Conservation (phyloP, 2,329 filamentous ascomycete species). For the Raffaelea arxii region DNA sequence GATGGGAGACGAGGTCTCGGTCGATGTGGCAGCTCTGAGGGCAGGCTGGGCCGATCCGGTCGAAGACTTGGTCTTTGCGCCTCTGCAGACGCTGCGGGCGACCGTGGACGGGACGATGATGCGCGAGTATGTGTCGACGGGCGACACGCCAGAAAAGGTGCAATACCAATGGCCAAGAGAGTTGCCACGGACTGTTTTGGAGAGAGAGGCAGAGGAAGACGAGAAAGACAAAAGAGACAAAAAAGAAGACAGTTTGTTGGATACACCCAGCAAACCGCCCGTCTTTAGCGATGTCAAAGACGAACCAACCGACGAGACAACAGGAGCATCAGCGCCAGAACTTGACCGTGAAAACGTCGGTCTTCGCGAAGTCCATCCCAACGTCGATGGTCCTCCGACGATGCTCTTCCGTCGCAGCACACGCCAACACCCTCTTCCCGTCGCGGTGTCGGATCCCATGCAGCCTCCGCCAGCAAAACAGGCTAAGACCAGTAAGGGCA, state of each 20-base stretch:
- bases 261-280: slow-evolving; percentile 1
- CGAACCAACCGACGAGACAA: slow-evolving; percentile 10
- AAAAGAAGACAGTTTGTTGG: neutral
- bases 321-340: neutral
- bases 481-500: slow-evolving; percentile 15
- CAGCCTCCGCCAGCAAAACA: slow-evolving; percentile 21
- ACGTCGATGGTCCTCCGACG: slow-evolving; percentile 21
- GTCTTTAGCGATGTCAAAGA: neutral
- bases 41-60: too few relatives aligned
- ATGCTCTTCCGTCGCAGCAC: slow-evolving; percentile 34
- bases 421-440: slow-evolving; percentile 20
- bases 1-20: slow-evolving; percentile 46
- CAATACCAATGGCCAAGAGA: slow-evolving; percentile 72
- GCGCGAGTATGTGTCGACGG: slow-evolving; percentile 75
- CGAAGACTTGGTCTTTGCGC: slow-evolving; percentile 49
- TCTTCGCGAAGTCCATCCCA: slow-evolving; percentile 45
- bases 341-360: slow-evolving; percentile 27
- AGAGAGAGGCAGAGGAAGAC: slow-evolving; percentile 30
- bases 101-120: slow-evolving; percentile 56
- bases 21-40: slow-evolving; percentile 51
- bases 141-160: slow-evolving; percentile 72
- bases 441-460: too few relatives aligned
- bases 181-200: slow-evolving; percentile 61
- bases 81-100: slow-evolving; percentile 61
- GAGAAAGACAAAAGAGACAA: slow-evolving; percentile 20